Conservation (phyloP, 1,284 basidiomycete species). For the Puccinia hordei region DNA sequence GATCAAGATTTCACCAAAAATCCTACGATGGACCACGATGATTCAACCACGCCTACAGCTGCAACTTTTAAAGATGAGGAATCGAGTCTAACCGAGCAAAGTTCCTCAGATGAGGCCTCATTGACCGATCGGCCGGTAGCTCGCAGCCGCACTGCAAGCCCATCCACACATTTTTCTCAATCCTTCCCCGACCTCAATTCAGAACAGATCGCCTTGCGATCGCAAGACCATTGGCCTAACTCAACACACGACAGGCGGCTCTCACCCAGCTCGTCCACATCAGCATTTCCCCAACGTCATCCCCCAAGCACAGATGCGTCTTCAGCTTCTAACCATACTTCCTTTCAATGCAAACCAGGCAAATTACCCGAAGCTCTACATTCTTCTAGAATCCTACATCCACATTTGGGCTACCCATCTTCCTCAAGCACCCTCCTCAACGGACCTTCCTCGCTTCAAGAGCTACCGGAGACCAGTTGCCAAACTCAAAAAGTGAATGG, state of each 20-base stretch:
- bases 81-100: slow-evolving; percentile 51
- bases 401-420: background rate
- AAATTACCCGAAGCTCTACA: slow-evolving; percentile 5
- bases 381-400: background rate
- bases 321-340: background rate
- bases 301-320: background rate
- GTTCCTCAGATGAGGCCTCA: slow-evolving; percentile 47
- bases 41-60: slow-evolving; percentile 1
- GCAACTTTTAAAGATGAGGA: slow-evolving; percentile 47
- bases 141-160: background rate
- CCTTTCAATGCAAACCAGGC: background rate
- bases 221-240: background rate
- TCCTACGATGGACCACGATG: background rate
- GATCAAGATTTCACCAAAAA: background rate
- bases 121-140: slow-evolving; percentile 13
- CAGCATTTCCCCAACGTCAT: background rate
- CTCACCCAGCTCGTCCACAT: slow-evolving; percentile 11
- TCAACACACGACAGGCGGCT: background rate
- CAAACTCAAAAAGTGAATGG: slow-evolving; percentile 6
- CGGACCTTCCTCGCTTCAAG: background rate
- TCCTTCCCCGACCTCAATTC: slow-evolving; percentile 5
- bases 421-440: background rate
- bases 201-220: background rate
- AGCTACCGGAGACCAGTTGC: background rate
- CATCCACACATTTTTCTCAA: slow-evolving; percentile 15